These are phyloP conservation scores for Auxenochlorella pyrenoidosa DNA, from an alignment of 139 green algal genomes.

Conservation along the genomic window DNA sequence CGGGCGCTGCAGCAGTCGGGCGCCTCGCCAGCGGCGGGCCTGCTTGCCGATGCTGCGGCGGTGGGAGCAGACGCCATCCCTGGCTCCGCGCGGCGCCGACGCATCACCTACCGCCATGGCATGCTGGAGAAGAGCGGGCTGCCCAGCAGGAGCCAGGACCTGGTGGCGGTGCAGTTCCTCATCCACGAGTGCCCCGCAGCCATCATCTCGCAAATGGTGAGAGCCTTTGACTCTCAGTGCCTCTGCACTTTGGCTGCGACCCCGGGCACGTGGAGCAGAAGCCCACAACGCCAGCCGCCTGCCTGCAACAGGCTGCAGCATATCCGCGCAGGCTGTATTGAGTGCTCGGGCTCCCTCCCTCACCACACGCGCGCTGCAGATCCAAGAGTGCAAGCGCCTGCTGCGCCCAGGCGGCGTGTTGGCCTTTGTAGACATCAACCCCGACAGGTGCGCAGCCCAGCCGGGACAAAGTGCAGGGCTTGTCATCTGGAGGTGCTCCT, in stretches of 20 bases:
- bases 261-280: no score
- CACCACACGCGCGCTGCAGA: constrained; percentile 1
- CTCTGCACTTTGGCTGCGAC: no score
- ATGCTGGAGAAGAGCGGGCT: constrained; percentile 71
- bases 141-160: constrained; percentile 65
- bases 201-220: constrained; percentile 19
- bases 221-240: not conserved
- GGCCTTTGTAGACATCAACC: constrained; percentile 87
- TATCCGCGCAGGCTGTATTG: no score
- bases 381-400: constrained; percentile 68
- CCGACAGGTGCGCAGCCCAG: constrained; percentile 59
- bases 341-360: no score
- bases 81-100: not conserved
- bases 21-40: not conserved
- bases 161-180: constrained; percentile 83
- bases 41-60: not conserved
- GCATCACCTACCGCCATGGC: constrained; percentile 71
- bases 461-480: constrained; percentile 85
- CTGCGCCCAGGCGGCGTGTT: constrained; percentile 78
- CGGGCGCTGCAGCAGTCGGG: constrained; percentile 9
- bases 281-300: no score
- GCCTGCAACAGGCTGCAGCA: no score
- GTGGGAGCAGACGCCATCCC: not conserved
- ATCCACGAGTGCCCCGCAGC: constrained; percentile 85
- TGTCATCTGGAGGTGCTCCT: not conserved